Evolutionary conservation across 148 eudicot genomes (phyloP).

Genomic region (Pouteria glomerata): DNA sequence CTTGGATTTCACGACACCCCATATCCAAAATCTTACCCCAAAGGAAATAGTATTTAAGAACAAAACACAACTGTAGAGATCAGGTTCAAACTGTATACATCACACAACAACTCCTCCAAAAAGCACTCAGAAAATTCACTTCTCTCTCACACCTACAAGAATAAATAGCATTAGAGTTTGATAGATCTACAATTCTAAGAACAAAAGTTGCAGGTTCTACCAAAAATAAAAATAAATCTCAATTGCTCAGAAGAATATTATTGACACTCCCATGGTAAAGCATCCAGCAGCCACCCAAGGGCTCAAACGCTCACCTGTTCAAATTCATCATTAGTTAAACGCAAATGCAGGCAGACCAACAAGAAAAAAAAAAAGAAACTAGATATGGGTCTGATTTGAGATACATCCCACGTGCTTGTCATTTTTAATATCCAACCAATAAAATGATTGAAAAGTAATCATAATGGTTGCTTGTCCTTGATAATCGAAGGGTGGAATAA

Average conservation of each 20-base stretch:
- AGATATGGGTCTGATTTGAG: neutral
- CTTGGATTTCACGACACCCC: no score
- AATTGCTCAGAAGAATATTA: conserved; percentile 59
- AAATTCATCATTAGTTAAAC: conserved; percentile 9
- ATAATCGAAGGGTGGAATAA: neutral
- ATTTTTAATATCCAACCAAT: neutral
- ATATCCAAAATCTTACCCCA: no score
- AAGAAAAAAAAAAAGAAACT: neutral
- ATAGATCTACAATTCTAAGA: neutral
- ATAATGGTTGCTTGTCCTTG: neutral
- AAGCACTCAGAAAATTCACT: neutral
- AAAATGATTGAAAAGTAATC: neutral
- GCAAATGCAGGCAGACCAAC: neutral
- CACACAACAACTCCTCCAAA: neutral
- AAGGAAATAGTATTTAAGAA: neutral
- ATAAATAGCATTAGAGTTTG: neutral
- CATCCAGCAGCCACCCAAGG: conserved; percentile 87
- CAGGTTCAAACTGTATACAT: neutral
- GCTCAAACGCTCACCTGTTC: conserved; percentile 80
- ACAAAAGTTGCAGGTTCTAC: neutral
- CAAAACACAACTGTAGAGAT: neutral
- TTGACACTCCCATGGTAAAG: conserved; percentile 79
- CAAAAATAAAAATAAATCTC: neutral
- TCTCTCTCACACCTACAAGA: neutral
- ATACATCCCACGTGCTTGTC: neutral